These are phyloP conservation scores for Eimeria sp. DNA, from an alignment of 169 alveolate genomes.

Conservation along the genomic window DNA sequence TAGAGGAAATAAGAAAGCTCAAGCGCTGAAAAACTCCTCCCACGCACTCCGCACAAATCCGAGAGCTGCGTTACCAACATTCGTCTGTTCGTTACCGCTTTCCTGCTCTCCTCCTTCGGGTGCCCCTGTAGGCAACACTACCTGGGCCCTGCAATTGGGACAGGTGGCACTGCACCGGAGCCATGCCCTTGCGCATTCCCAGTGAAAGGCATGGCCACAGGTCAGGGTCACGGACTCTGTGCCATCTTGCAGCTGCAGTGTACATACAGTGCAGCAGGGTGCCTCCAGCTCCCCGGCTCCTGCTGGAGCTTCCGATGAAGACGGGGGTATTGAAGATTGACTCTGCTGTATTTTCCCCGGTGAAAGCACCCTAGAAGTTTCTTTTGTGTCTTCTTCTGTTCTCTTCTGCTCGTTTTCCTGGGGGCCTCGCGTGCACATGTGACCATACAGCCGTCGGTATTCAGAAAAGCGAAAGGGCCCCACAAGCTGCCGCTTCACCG, in stretches of 20 bases:
- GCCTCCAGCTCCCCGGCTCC: constrained; percentile 68
- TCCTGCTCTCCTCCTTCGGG: constrained; percentile 7
- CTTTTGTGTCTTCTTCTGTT: not conserved
- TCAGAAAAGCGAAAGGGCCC: constrained; percentile 46
- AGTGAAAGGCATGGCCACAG: constrained; percentile 89
- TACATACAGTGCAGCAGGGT: constrained; percentile 87
- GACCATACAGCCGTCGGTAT: constrained; percentile 38
- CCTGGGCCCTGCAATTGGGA: constrained; percentile 86
- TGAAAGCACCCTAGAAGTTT: not conserved
- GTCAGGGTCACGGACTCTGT: constrained; percentile 53
- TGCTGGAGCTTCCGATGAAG: constrained; percentile 17
- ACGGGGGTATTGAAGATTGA: not conserved
- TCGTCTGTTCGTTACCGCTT: not conserved
- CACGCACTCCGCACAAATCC: constrained; percentile 61
- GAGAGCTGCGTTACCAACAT: constrained; percentile 52
- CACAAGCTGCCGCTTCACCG: constrained; percentile 62
- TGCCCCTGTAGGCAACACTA: constrained; percentile 29
- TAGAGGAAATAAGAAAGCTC: not conserved
- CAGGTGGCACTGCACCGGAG: constrained; percentile 84
- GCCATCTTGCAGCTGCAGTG: constrained; percentile 74
- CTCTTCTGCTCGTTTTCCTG: not conserved
- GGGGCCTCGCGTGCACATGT: constrained; percentile 60
- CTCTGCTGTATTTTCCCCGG: not conserved
- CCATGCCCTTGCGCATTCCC: constrained; percentile 86
- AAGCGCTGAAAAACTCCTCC: constrained; percentile 38